phyloP scores from a whole-genome alignment of 768 basidiomycete genomes.

The Russula earlei region DNA sequence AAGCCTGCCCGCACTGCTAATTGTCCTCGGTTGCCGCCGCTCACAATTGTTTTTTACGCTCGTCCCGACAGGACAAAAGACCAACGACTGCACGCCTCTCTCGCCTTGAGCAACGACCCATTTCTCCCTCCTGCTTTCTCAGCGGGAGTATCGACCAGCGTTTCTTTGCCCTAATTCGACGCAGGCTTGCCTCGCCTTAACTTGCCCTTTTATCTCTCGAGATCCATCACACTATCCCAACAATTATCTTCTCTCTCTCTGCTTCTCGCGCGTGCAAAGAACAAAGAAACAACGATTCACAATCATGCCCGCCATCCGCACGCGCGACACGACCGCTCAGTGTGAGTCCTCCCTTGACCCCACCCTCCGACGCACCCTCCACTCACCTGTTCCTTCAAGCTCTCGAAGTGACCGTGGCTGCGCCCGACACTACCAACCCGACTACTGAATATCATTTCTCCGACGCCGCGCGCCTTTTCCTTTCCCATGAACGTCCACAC shows the following conservation, averaged over 20 bases:
- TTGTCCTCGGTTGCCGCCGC: slow-evolving; percentile 20
- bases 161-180: slow-evolving; percentile 3
- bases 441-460: slow-evolving; percentile 47
- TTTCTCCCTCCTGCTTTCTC: slow-evolving; percentile 20
- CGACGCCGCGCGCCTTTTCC: slow-evolving; percentile 62
- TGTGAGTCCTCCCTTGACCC: slow-evolving; percentile 27
- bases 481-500: slow-evolving; percentile 36
- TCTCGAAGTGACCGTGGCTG: slow-evolving; percentile 70
- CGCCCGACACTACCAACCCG: slow-evolving; percentile 39
- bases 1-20: slow-evolving; percentile 16
- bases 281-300: slow-evolving; percentile 27
- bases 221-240: neutral
- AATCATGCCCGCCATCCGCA: slow-evolving; percentile 68
- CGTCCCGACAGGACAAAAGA: slow-evolving; percentile 19
- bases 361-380: neutral
- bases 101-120: slow-evolving; percentile 13
- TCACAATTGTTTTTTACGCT: slow-evolving; percentile 19
- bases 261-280: slow-evolving; percentile 1
- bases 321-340: slow-evolving; percentile 59
- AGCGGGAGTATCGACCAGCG: slow-evolving; percentile 14
- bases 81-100: neutral
- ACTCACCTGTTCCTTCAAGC: slow-evolving; percentile 31
- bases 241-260: slow-evolving; percentile 1
- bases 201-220: slow-evolving; percentile 13
- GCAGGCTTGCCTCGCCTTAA: slow-evolving; percentile 13